Evolutionary conservation across 768 basidiomycete genomes (phyloP).

Genomic region (Amanita inopinata): DNA sequence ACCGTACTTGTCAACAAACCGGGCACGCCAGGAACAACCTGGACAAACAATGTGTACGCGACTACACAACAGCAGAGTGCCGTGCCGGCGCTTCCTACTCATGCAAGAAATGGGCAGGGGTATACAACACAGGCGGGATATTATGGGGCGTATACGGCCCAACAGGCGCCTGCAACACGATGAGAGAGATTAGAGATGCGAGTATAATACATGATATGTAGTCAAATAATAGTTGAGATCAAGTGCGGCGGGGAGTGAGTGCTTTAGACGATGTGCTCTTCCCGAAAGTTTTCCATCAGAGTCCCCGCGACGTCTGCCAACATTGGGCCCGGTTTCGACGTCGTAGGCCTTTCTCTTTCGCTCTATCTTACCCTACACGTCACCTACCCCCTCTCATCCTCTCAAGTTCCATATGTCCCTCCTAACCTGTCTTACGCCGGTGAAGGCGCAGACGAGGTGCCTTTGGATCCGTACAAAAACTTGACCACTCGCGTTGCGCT

Average conservation of each 20-base stretch:
- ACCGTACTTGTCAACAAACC: slow-evolving; percentile 15
- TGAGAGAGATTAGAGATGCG: slow-evolving; percentile 1
- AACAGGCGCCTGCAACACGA: slow-evolving; percentile 15
- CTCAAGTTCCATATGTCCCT: slow-evolving; percentile 25
- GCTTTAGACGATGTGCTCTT: slow-evolving; percentile 10
- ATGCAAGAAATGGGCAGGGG: slow-evolving; percentile 19
- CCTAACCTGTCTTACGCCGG: slow-evolving; percentile 75
- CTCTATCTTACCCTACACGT: slow-evolving; percentile 74
- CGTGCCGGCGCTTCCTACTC: slow-evolving; percentile 23
- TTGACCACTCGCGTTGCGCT: slow-evolving; percentile 94
- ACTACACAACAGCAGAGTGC: slow-evolving; percentile 10
- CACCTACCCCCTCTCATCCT: slow-evolving; percentile 21
- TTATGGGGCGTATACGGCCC: slow-evolving; percentile 13
- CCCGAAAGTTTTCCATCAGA: slow-evolving; percentile 52
- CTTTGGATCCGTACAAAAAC: slow-evolving; percentile 93
- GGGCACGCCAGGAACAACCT: slow-evolving; percentile 1
- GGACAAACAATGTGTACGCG: slow-evolving; percentile 9
- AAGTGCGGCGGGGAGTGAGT: too few species aligned
- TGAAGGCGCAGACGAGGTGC: slow-evolving; percentile 85
- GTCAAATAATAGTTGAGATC: neutral
- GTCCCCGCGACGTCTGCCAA: slow-evolving; percentile 98
- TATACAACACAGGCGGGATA: slow-evolving; percentile 15
- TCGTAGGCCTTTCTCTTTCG: slow-evolving; percentile 94
- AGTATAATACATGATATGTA: neutral
- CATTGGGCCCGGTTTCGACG: slow-evolving; percentile 98